Evolutionary conservation across 75 land plant genomes (phyloP).

Genomic region (Pinus taeda): DNA sequence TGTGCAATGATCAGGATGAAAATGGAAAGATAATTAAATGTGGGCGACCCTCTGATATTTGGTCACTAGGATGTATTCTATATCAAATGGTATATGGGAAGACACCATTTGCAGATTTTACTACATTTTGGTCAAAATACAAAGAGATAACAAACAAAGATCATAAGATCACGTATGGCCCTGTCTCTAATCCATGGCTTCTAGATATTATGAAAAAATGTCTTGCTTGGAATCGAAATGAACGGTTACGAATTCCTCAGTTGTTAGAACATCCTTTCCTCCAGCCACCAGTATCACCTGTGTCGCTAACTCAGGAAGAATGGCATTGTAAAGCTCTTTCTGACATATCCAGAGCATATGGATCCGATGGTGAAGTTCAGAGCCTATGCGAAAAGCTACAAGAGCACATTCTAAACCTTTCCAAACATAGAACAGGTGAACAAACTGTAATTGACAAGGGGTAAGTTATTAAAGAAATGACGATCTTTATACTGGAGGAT

Average conservation of each 20-base stretch:
- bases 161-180: slow-evolving; percentile 69
- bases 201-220: slow-evolving; percentile 89
- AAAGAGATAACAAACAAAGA: slow-evolving; percentile 75
- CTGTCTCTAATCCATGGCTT: slow-evolving; percentile 73
- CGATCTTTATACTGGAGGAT: background rate
- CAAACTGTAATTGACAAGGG: background rate
- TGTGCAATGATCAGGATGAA: slow-evolving; percentile 83
- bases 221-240: slow-evolving; percentile 74
- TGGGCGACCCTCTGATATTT: slow-evolving; percentile 95
- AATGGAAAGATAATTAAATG: slow-evolving; percentile 75
- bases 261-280: slow-evolving; percentile 91
- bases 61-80: slow-evolving; percentile 97
- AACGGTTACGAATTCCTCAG: slow-evolving; percentile 81
- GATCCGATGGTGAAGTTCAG: slow-evolving; percentile 29
- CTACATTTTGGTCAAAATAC: slow-evolving; percentile 80
- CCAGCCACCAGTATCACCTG: slow-evolving; percentile 43
- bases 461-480: background rate
- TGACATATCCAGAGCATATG: slow-evolving; percentile 28
- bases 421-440: background rate
- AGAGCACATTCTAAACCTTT: slow-evolving; percentile 18
- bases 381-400: slow-evolving; percentile 26
- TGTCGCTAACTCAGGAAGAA: slow-evolving; percentile 15
- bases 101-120: slow-evolving; percentile 89
- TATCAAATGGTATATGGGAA: slow-evolving; percentile 97
- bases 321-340: slow-evolving; percentile 24